Evolutionary conservation across 2,329 filamentous ascomycete species (phyloP), one percentile per base, ranked within the genome.

Genomic region (Sporothrix euskadiensis): DNA sequence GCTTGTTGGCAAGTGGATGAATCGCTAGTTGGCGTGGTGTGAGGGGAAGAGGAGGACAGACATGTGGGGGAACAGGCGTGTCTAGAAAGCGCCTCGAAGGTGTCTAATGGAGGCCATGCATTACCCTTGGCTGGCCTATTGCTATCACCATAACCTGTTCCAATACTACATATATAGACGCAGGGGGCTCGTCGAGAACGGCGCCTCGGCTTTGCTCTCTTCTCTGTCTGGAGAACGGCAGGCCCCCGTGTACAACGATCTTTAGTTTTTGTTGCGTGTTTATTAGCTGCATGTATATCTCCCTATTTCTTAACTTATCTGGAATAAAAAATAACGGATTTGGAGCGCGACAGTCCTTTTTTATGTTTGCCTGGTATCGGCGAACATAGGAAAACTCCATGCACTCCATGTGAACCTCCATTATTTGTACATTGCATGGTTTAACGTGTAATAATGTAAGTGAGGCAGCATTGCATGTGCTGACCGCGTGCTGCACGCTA

Each of bases 241-340:
- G 8, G 44, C 41, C 57, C 70, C 44, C 69, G 65, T 74, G 73
- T 74, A 74, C 71, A 73, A 74, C 52, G 73, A 74, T 73, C 32
- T 70, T 54, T 41, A 41, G 54, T 66, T 68, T 74, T 74, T 65
- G 44, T 49, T 72, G 65, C 70, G 65, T 71, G 71, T 73, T 66
- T 74, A 72, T 61, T 74, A 74, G 73, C 70, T 72, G 52, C 70
- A 72, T 74, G 61, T 74, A 26, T 61, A n/a, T 71, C 30, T 63
- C 56, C 56, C 68, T 52, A 39, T 65, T 44, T 35, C 44, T 47
- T 14, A 30, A 70, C 41, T 39, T 39, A 59, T 71, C 70, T 66
- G 70, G 63, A 72, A 69, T 61, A 74, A 73, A 44, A 68, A 41
- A 47, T 44, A 39, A 49, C 22, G 61, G 22, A 63, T 26, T 63